phyloP scores from a whole-genome alignment of 441 rosid genomes.

The Corymbia citriodora region DNA sequence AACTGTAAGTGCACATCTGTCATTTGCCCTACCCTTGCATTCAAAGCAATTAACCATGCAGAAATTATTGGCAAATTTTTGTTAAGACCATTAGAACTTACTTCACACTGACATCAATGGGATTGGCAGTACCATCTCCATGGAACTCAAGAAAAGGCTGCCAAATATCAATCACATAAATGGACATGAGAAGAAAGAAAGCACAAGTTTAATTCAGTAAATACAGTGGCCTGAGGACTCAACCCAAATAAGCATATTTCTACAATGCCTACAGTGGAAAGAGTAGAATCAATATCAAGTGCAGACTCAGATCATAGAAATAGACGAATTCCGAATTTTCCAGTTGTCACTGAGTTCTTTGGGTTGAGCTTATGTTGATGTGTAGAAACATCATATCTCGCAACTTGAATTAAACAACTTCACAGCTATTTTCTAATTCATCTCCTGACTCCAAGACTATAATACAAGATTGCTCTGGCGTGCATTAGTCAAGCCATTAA shows the following conservation, averaged over 20 bases:
- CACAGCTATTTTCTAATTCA: neutral
- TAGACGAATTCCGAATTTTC: neutral
- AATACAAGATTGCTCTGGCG: neutral
- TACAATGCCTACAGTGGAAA: neutral
- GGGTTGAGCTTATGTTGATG: neutral
- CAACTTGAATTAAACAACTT: neutral
- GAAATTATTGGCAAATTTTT: neutral
- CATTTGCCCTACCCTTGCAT: neutral
- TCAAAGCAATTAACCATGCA: neutral
- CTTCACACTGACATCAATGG: slow-evolving; percentile 52
- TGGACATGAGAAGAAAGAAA: neutral
- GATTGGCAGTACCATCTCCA: slow-evolving; percentile 18
- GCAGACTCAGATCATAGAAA: neutral
- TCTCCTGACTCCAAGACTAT: neutral
- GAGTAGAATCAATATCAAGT: neutral
- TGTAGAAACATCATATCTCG: neutral
- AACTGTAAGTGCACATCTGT: neutral
- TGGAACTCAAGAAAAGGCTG: slow-evolving; percentile 50
- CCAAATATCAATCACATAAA: slow-evolving; percentile 2
- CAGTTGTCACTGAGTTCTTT: neutral
- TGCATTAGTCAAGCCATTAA: neutral
- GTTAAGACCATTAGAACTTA: slow-evolving; percentile 32
- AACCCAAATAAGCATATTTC: neutral
- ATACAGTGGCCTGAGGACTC: neutral
- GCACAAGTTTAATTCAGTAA: neutral